A percentile compares a stretch with the other conserved stretches of the same genome.
phyloP scores from a whole-genome alignment of 768 basidiomycete species.

The Phanerochaete sordida region DNA sequence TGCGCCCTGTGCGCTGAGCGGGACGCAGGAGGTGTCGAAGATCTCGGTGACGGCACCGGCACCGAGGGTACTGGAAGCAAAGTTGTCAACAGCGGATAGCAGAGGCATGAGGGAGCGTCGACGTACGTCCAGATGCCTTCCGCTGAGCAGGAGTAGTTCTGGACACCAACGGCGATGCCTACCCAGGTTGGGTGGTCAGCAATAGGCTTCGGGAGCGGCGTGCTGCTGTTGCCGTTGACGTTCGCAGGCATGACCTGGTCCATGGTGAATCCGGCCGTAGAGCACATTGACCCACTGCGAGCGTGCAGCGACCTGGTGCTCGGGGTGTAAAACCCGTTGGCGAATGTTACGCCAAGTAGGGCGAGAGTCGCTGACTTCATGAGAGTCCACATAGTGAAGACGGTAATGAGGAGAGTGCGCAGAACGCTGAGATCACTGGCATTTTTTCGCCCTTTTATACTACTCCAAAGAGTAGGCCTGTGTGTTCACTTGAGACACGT shows the following conservation, averaged over 20 bases:
- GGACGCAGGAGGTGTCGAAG: conserved; percentile 52
- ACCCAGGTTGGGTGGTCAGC: conserved; percentile 30
- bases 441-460: too few relatives aligned
- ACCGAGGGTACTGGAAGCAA: too few relatives aligned
- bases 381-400: too few relatives aligned
- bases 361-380: too few relatives aligned
- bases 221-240: conserved; percentile 13
- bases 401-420: too few relatives aligned
- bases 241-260: not conserved
- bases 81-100: not conserved
- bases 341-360: too few relatives aligned
- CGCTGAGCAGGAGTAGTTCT: conserved; percentile 46
- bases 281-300: not conserved
- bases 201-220: conserved; percentile 29
- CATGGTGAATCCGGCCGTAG: not conserved
- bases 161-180: conserved; percentile 38
- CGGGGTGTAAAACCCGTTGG: too few relatives aligned
- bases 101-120: conserved; percentile 6
- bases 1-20: conserved; percentile 24
- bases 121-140: conserved; percentile 34
- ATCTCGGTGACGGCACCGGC: conserved; percentile 40
- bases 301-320: too few relatives aligned
- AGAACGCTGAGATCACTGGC: too few relatives aligned
- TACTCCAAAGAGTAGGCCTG: too few relatives aligned
- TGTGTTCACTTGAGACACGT: too few relatives aligned